Evolutionary conservation across 2,329 filamentous ascomycete species (phyloP), one percentile per base, ranked within the genome.

Genomic region (Aspergillus felis): DNA sequence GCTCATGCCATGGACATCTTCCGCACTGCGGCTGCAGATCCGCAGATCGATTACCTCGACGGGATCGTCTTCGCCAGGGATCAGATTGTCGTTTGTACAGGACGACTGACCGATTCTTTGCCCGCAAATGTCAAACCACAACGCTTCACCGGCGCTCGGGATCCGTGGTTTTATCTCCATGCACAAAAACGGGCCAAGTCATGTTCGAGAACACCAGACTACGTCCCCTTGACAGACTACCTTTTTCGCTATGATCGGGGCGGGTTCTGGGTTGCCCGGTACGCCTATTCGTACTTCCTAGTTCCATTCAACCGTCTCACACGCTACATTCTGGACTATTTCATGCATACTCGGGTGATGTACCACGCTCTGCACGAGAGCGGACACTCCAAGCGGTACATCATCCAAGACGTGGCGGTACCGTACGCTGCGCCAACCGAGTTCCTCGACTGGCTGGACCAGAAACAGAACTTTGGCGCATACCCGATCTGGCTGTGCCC

Each of bases 111-210:
- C 0, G 76, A 88, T 52, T 67, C 75, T 0, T 59, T 79, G 0
- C 79, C 68, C 0, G 41, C 57, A 1, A 73, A 69, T 1, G 58
- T 61, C 2, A 68, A 68, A 48, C 64, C 74, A 1, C 74, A 73
- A 25, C 76, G 69, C 0, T 88, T 90, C 70, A 82, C 81, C n/a
- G 76, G 81, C 10, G 75, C 82, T 0, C 71, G 70, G 3, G 88
- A 92, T 62, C 84, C 86, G 0, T 92, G 88, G 89, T 90, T 90
- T 67, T 91, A 90, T 58, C 75, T 91, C 2, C 87, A 89, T 61
- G 87, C 83, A 1, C 61, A 61, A 35, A 41, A 54, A 8, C 38
- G 35, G 17, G 51, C 49, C 12, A 48, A 81, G 78, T 0, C 86
- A 86, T 69, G 85, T 83, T 82, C 79, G 79, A 1, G 83, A 81